Evolutionary conservation across 371 early-diverging fungal genomes (phyloP), one percentile per base, ranked within the genome.

Genomic region (Umbelopsis sp.): DNA sequence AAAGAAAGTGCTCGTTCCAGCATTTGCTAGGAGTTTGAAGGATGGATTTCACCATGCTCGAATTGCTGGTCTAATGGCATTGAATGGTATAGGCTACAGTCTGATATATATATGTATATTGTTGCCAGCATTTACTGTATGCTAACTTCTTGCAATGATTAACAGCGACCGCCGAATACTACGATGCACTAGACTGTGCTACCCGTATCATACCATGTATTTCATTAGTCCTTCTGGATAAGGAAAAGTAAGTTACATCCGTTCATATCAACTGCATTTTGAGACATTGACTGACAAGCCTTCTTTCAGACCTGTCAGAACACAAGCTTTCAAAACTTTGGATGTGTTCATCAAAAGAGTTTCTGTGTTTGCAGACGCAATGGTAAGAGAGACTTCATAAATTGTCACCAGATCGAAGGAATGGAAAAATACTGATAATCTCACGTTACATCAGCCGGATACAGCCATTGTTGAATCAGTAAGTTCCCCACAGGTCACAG

Each of bases 1-100:
- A 35, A 90, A 89, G 63, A 91, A 93, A 68, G 87, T 94, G 6
- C 78, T 97, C 5, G 86, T 91, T 0, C 90, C 94, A 10, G 96
- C 95, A 1, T 91, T 97, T 52, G 79, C 92, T 11, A 84, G 95
- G 38, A 87, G 92, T 41, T 74, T 97, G 25, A 79, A 91, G n/a
- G 98, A 98, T 74, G 92, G 94, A 12, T 98, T 97, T 76, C 92
- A 95, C 22, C 96, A 95, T 50, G 93, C 97, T 1, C 86, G 96
- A 35, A 83, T 91, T 18, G 96, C 98, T 9, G 91, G 93, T n/a
- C 77, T 98, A 46, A 89, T 93, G 77, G 97, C 96, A 1, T 75
- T 96, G 18, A 81, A 81, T 70, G 93, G 91, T 88, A 79, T 29
- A 74, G 10, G 6, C 5, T 1, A 14, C 14, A 0, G 9, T 5